Conservation (phyloP, 192 early-diverging fungal species). For the Radiomyces spectabilis region DNA sequence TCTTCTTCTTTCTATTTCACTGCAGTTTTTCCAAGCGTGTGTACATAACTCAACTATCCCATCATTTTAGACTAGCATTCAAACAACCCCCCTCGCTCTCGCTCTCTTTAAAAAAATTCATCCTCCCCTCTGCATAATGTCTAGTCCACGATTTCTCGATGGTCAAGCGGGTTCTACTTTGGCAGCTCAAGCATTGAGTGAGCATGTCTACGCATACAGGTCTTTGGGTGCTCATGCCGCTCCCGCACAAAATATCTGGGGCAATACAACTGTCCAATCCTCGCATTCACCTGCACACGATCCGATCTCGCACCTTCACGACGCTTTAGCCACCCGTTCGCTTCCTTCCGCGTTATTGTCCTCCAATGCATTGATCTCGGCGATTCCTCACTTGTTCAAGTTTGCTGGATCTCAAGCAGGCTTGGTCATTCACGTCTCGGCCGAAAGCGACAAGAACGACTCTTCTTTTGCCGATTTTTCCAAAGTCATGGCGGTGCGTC, state of each 20-base stretch:
- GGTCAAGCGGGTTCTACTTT: constrained; percentile 30
- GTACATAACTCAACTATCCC: neutral
- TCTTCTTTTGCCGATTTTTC: constrained; percentile 35
- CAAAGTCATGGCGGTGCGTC: constrained; percentile 65
- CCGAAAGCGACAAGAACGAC: constrained; percentile 24
- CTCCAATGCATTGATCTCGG: constrained; percentile 29
- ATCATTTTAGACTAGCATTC: neutral
- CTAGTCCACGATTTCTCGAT: constrained; percentile 14
- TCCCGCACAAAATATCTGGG: constrained; percentile 21
- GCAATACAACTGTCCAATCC: constrained; percentile 24
- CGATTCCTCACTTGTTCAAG: constrained; percentile 52
- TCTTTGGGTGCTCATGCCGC: constrained; percentile 23
- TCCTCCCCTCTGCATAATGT: neutral
- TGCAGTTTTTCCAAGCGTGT: neutral
- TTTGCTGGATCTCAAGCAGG: constrained; percentile 36
- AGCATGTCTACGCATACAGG: constrained; percentile 33
- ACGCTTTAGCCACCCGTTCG: neutral
- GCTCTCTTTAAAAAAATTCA: neutral
- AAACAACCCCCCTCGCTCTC: neutral
- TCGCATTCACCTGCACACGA: constrained; percentile 18
- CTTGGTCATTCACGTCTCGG: constrained; percentile 47
- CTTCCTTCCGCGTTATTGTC: constrained; percentile 21
- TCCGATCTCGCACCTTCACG: constrained; percentile 12
- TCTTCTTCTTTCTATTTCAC: neutral
- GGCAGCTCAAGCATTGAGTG: constrained; percentile 31